Base-by-base conservation (phyloP, 257 asterid species). In the Fraxinus excelsior region DNA sequence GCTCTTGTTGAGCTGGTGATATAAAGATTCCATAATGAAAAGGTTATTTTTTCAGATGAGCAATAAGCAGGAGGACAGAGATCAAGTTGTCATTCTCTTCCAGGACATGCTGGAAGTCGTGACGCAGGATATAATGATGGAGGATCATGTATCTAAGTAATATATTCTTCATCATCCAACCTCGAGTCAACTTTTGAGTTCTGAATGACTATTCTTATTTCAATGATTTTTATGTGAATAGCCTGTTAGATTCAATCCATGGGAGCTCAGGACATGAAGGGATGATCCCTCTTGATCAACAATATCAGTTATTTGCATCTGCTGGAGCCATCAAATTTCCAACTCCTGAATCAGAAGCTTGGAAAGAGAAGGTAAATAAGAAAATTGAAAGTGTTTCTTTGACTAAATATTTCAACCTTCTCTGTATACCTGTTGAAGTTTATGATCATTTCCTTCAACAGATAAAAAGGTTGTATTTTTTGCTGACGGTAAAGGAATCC, bases 51-150 rank as follows among this genome's bases (percentile, higher is more conserved):
- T 84, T 83, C 97, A 95, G 99, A 89, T 90, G 31, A 97, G 86
- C 31, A 95, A 95, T 78, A 89, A 92, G 84, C 96, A 79, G 75
- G 97, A 91, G 85, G 98, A 95, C 31, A 89, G 98, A 89, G 99
- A 95, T 88, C 97, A 87, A 80, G 96, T 95, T 84, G 97, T 95
- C 78, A 92, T 95, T 85, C 98, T 95, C 80, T 91, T 95, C 91
- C 99, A 95, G 89, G 99, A 95, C 81, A 91, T 95, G 99, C 88
- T 95, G 72, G 99, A 95, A 88, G 98, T 95, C 28, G 98, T 95
- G 84, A 87, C 96, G 29, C 89, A 96, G 80, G 99, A 95, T 81
- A 93, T 95, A 81, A 95, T 94, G 98, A 84, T 83, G 94, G 99
- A 93, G 86, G 99, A 93, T 83, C 96, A 87, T 26, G 81, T 90